Evolutionary conservation across 208 protist genomes (phyloP), one percentile per base, ranked within the genome.

Genomic region (Sergeia podlipaevii): DNA sequence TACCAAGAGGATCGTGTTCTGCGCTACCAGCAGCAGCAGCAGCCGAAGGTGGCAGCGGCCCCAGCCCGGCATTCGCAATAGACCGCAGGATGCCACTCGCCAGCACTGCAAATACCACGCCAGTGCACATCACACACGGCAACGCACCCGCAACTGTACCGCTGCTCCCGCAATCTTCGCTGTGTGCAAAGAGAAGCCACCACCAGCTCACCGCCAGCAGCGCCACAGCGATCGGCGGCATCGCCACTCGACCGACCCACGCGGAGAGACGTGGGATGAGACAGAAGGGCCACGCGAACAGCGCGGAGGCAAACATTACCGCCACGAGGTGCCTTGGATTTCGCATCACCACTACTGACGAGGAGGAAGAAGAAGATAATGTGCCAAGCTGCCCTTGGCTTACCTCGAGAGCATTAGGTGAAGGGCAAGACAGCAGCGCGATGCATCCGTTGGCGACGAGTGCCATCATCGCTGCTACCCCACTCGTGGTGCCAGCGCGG

Each of bases 401-500:
- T n/a, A n/a, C n/a, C n/a, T n/a, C n/a, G n/a, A n/a, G n/a, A n/a
- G n/a, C n/a, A n/a, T n/a, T n/a, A n/a, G n/a, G n/a, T n/a, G n/a
- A n/a, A n/a, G n/a, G n/a, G n/a, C n/a, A n/a, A n/a, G n/a, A n/a
- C n/a, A n/a, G n/a, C n/a, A n/a, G n/a, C n/a, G n/a, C n/a, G n/a
- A n/a, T n/a, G n/a, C n/a, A n/a, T n/a, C n/a, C n/a, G n/a, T n/a
- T n/a, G n/a, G n/a, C n/a, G n/a, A n/a, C n/a, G n/a, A n/a, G n/a
- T n/a, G n/a, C n/a, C n/a, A 69, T 33, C 10, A 53, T 38, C 0
- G 67, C 48, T 8, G 53, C 61, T 30, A 74, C 43, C n/a, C 65
- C 52, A 17, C 47, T 54, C 24, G 69, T 54, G 21, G 67, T 69
- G 18, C 60, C 10, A 4, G 53, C 33, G 23, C 67, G 60, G 2